A percentile compares a stretch with the other conserved stretches of the same genome.
phyloP scores from a whole-genome alignment of 257 asterid genomes.

The Fraxinus anomala region DNA sequence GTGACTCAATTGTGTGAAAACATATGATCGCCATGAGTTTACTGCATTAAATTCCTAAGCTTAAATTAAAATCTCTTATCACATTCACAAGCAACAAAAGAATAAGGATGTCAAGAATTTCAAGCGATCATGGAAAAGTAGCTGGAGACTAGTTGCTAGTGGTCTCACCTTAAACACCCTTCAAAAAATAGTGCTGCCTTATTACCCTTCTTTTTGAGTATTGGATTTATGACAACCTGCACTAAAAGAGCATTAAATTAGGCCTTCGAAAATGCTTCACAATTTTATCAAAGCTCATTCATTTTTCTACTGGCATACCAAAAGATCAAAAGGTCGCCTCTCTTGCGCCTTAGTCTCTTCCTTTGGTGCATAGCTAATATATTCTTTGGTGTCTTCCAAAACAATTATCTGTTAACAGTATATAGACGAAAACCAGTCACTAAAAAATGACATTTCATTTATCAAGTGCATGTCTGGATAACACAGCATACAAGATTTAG shows the following conservation, averaged over 20 bases:
- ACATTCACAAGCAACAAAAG: neutral
- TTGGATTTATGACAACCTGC: slow-evolving; percentile 91
- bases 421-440: neutral
- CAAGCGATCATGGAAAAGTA: neutral
- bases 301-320: slow-evolving; percentile 51
- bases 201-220: slow-evolving; percentile 61
- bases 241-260: slow-evolving; percentile 25
- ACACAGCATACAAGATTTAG: neutral
- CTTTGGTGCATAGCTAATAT: slow-evolving; percentile 65
- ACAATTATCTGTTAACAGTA: slow-evolving; percentile 68
- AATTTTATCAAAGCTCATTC: neutral
- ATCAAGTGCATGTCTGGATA: neutral
- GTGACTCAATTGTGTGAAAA: neutral
- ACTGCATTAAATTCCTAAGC: neutral
- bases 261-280: slow-evolving; percentile 13
- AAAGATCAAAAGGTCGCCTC: slow-evolving; percentile 75
- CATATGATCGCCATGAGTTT: neutral
- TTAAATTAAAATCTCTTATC: neutral
- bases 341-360: slow-evolving; percentile 64
- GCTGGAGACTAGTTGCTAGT: neutral
- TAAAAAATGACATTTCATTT: neutral
- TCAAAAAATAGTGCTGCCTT: slow-evolving; percentile 80
- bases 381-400: slow-evolving; percentile 81
- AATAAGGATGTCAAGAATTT: neutral
- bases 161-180: slow-evolving; percentile 86